Evolutionary conservation across 345 rosid species (phyloP).

Genomic region (Sonneratia alba): DNA sequence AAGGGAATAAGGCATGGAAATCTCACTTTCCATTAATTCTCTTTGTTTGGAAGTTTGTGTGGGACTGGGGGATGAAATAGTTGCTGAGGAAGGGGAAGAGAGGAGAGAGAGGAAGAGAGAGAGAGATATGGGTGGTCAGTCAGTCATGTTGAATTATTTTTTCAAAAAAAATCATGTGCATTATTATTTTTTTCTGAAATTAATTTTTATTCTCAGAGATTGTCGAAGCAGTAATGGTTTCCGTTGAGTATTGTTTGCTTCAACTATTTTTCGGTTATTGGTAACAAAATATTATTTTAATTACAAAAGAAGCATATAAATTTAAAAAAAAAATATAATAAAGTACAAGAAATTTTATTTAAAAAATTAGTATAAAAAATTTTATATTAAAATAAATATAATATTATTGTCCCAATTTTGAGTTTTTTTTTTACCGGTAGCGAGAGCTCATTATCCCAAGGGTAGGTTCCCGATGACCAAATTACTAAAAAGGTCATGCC

Average conservation of each 20-base stretch:
- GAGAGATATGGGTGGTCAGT: slow-evolving; percentile 39
- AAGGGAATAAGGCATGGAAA: slow-evolving; percentile 39
- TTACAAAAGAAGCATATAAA: no score
- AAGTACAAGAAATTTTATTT: no score
- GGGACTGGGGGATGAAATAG: slow-evolving; percentile 26
- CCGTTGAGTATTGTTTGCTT: no score
- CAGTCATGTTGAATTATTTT: slow-evolving; percentile 23
- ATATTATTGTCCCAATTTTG: no score
- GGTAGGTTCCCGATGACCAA: slow-evolving; percentile 43
- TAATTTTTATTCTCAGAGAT: slow-evolving; percentile 8
- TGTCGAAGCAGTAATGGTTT: slow-evolving; percentile 14
- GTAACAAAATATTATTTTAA: no score
- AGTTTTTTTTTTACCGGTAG: no score
- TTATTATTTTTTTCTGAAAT: background rate
- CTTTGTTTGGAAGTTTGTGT: slow-evolving; percentile 82
- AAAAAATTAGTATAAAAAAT: no score
- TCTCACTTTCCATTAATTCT: slow-evolving; percentile 83
- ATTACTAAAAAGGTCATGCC: slow-evolving; percentile 39
- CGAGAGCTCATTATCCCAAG: slow-evolving; percentile 35
- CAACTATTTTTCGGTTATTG: no score
- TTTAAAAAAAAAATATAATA: no score
- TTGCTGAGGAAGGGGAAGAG: slow-evolving; percentile 24
- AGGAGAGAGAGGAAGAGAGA: slow-evolving; percentile 19
- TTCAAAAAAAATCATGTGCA: slow-evolving; percentile 12
- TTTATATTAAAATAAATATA: no score